Base-by-base conservation (phyloP, 805 yeast species). In the Debaryomyces castellii region DNA sequence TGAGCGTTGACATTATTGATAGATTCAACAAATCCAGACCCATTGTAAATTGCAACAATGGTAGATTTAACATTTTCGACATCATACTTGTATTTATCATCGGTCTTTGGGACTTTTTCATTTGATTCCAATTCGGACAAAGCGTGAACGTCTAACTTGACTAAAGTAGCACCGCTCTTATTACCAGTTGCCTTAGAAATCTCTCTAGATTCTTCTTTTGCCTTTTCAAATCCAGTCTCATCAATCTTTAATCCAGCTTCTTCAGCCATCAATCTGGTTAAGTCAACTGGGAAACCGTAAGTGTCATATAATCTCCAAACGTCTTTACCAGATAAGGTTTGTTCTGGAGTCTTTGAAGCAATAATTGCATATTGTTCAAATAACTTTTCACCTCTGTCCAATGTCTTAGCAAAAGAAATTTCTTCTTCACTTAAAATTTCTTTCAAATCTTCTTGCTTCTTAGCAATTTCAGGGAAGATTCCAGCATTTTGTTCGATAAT, bases 231-330 rank as follows among this genome's bases (percentile, higher is more conserved):
- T 28, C 89, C 98, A 41, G 75, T 83, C 64, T 90, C 96, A 66
- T 94, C 97, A 52, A 94, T 92, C 59, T 83, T 85, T 58, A 94
- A 80, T 16, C 96, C 96, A 48, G 94, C 89, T 71, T 94, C 99
- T 69, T 92, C 98, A 39, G 99, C 99, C 99, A 94, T 94, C 64
- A 94, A 80, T 65, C 96, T 83, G 24, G 99, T 94, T 63, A 94
- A 80, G 71, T 94, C 99, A 46, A 90, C 97, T 32, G 99, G 99
- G 87, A 94, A 94, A 48, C 99, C 99, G 63, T 92, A 94, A 10
- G 99, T 94, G 60, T 94, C 99, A 60, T 94, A 94, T 58, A 94
- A 77, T 72, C 99, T 83, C 99, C 99, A 94, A 33, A 94, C 99
- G 65, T 92, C 97, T 59, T 81, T 85, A 66, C 99, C 99, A 40